Evolutionary conservation across 257 asterid species (phyloP).

Genomic region (Fraxinus anomala): DNA sequence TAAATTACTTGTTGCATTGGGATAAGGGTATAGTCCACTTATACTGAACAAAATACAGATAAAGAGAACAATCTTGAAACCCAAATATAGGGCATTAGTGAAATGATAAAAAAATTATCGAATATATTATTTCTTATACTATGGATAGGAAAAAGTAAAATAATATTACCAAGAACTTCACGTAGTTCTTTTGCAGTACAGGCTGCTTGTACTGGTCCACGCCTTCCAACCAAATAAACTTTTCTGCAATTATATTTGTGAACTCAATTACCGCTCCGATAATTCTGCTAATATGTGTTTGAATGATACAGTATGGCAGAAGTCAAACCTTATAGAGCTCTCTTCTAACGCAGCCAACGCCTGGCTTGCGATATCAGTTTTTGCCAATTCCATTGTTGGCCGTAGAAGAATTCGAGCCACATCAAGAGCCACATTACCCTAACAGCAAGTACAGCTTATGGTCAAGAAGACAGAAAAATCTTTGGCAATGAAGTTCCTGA

Average conservation of each 20-base stretch:
- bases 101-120: too few relatives aligned
- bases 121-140: background rate
- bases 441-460: conserved; percentile 15
- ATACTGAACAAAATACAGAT: conserved; percentile 4
- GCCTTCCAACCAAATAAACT: conserved; percentile 93
- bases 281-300: background rate
- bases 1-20: background rate
- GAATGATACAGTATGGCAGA: conserved; percentile 12
- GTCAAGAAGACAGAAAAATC: conserved; percentile 15
- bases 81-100: background rate
- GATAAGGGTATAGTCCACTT: background rate
- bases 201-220: conserved; percentile 97
- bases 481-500: background rate
- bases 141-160: conserved; percentile 12
- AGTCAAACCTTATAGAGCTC: conserved; percentile 70
- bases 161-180: conserved; percentile 67
- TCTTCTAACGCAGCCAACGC: conserved; percentile 75
- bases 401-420: conserved; percentile 89
- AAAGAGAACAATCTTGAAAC: background rate
- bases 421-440: conserved; percentile 99
- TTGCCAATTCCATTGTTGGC: conserved; percentile 72
- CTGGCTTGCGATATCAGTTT: conserved; percentile 80
- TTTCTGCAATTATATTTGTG: conserved; percentile 51
- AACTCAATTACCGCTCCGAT: conserved; percentile 16
- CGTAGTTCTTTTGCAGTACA: conserved; percentile 95